These are phyloP conservation scores for Phytophthora rubi DNA, from an alignment of 352 stramenopile species.

Conservation along the genomic window DNA sequence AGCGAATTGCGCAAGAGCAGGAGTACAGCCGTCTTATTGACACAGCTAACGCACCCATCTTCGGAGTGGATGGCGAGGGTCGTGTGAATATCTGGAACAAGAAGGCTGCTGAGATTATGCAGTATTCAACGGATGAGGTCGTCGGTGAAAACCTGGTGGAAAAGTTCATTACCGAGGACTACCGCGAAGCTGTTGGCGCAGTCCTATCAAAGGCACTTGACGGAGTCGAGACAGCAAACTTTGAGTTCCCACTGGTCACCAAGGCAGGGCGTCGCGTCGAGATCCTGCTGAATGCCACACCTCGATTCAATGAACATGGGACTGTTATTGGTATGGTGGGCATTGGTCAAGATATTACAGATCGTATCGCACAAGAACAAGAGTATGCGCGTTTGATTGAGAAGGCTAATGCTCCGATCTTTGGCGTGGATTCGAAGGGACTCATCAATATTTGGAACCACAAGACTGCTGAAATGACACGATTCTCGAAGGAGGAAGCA, in stretches of 20 bases:
- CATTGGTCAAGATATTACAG: constrained; percentile 89
- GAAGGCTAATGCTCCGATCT: constrained; percentile 91
- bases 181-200: constrained; percentile 60
- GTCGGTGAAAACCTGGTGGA: constrained; percentile 90
- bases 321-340: constrained; percentile 88
- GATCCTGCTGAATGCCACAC: constrained; percentile 88
- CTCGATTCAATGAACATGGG: constrained; percentile 81
- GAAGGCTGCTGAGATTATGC: constrained; percentile 91
- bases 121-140: constrained; percentile 90
- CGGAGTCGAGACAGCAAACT: constrained; percentile 79
- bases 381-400: constrained; percentile 89
- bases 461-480: constrained; percentile 90
- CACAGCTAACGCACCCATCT: constrained; percentile 91
- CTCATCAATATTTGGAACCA: constrained; percentile 92
- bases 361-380: constrained; percentile 76
- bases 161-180: constrained; percentile 89
- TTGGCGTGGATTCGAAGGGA: constrained; percentile 82
- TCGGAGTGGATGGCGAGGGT: constrained; percentile 85
- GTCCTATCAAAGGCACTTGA: constrained; percentile 71
- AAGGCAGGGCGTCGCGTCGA: constrained; percentile 81
- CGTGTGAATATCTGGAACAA: constrained; percentile 93
- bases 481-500: constrained; percentile 89
- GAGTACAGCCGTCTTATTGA: constrained; percentile 90
- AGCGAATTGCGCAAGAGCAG: constrained; percentile 91
- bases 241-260: constrained; percentile 87